A percentile compares a stretch with the other conserved stretches of the same genome.
These are phyloP conservation scores for Leccinum boreale DNA, from an alignment of 768 basidiomycete species.

Conservation along the genomic window DNA sequence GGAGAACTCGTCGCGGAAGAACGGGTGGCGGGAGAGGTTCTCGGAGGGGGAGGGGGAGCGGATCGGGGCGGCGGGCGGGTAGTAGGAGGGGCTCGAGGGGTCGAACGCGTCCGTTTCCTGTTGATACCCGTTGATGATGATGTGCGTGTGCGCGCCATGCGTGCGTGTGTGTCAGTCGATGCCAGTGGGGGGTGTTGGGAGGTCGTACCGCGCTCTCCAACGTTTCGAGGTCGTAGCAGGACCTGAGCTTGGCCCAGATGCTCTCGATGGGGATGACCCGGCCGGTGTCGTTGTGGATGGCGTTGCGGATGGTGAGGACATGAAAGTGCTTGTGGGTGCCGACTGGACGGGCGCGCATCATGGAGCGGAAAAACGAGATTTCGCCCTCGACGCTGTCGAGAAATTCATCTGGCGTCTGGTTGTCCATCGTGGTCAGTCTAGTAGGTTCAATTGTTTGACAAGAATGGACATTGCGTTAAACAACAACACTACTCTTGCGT, in stretches of 20 bases:
- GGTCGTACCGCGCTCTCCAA: conserved; percentile 57
- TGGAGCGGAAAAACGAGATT: conserved; percentile 78
- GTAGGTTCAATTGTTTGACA: conserved; percentile 21
- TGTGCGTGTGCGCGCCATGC: too few relatives aligned
- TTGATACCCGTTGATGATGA: neutral
- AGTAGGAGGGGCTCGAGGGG: conserved; percentile 33
- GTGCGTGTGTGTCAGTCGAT: neutral
- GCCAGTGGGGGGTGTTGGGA: neutral
- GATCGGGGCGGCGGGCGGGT: conserved; percentile 41
- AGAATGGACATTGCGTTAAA: conserved; percentile 14
- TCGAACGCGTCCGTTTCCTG: conserved; percentile 50
- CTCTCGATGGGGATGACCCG: conserved; percentile 54
- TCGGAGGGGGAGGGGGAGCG: conserved; percentile 68
- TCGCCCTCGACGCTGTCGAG: conserved; percentile 78
- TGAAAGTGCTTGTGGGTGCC: conserved; percentile 85
- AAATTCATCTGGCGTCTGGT: conserved; percentile 37
- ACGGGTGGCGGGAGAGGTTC: conserved; percentile 66
- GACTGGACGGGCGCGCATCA: conserved; percentile 78
- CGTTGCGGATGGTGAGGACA: conserved; percentile 67
- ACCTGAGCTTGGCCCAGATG: conserved; percentile 72
- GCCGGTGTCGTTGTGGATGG: conserved; percentile 70
- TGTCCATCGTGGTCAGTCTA: conserved; percentile 21
- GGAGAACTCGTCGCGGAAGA: conserved; percentile 66
- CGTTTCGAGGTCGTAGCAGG: conserved; percentile 72
- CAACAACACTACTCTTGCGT: conserved; percentile 25